phyloP scores from a whole-genome alignment of 2,329 filamentous ascomycete genomes.

The Fusarium virguliforme region DNA sequence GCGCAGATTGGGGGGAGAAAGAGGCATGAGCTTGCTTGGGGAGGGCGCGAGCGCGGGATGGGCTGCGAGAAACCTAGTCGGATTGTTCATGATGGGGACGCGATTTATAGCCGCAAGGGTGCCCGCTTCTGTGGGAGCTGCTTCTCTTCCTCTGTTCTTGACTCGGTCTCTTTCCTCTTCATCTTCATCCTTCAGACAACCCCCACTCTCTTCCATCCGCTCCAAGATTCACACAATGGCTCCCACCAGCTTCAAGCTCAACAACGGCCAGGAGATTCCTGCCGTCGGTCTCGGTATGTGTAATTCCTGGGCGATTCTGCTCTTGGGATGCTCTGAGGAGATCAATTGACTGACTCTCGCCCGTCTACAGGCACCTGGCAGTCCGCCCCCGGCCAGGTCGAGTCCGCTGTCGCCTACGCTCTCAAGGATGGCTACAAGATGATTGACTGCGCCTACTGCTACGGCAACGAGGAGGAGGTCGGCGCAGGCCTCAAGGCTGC shows the following conservation, averaged over 20 bases:
- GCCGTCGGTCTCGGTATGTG: slow-evolving; percentile 73
- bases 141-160: slow-evolving; percentile 26
- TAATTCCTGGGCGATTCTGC: neutral
- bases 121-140: slow-evolving; percentile 19
- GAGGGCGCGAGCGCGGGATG: slow-evolving; percentile 12
- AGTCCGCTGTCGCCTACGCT: slow-evolving; percentile 71
- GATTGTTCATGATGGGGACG: slow-evolving; percentile 43
- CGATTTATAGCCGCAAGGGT: slow-evolving; percentile 40
- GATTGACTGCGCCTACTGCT: slow-evolving; percentile 83
- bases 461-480: slow-evolving; percentile 87
- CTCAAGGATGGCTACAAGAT: slow-evolving; percentile 72
- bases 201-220: slow-evolving; percentile 11
- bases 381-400: slow-evolving; percentile 71
- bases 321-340: neutral
- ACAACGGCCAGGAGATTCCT: slow-evolving; percentile 75
- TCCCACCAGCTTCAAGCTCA: slow-evolving; percentile 73
- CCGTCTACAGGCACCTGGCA: slow-evolving; percentile 74
- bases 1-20: slow-evolving; percentile 34
- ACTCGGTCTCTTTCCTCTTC: slow-evolving; percentile 22
- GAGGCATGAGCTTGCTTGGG: slow-evolving; percentile 12
- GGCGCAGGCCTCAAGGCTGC: slow-evolving; percentile 83
- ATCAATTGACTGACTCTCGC: slow-evolving; percentile 27
- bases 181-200: slow-evolving; percentile 15
- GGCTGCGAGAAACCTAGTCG: slow-evolving; percentile 6
- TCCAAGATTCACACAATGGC: slow-evolving; percentile 61